Evolutionary conservation across 2,329 filamentous ascomycete genomes (phyloP).

Genomic region (Knufia petricola): DNA sequence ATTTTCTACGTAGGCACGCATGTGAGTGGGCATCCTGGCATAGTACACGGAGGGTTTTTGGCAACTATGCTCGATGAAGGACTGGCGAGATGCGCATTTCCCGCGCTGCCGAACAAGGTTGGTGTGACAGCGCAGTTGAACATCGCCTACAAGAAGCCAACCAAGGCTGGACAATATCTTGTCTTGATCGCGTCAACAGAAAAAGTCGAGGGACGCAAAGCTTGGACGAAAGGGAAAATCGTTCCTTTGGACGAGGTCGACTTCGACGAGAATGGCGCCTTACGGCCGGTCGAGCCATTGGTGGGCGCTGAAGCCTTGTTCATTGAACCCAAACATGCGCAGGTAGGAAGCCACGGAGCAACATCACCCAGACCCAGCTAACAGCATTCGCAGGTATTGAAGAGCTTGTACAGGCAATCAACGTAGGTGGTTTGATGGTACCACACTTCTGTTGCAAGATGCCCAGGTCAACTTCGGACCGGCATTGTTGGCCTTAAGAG

Average conservation of each 20-base stretch:
- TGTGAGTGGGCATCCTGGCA: conserved; percentile 80
- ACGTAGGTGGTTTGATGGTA: neutral
- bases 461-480: too few relatives aligned
- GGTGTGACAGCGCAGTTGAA: conserved; percentile 79
- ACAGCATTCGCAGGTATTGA: conserved; percentile 15
- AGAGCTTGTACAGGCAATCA: conserved; percentile 18
- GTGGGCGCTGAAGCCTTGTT: conserved; percentile 81
- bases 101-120: conserved; percentile 74
- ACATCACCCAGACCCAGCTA: neutral
- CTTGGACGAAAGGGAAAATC: conserved; percentile 81
- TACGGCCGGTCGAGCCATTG: conserved; percentile 43
- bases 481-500: too few relatives aligned
- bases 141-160: conserved; percentile 71
- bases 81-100: conserved; percentile 77
- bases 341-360: conserved; percentile 38
- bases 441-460: neutral
- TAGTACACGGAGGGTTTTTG: conserved; percentile 81
- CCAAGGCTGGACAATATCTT: conserved; percentile 63
- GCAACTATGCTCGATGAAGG: conserved; percentile 92
- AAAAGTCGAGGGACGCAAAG: conserved; percentile 85
- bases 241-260: conserved; percentile 61
- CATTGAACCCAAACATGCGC: conserved; percentile 75
- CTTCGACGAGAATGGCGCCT: conserved; percentile 45
- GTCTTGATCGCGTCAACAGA: conserved; percentile 71
- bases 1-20: conserved; percentile 69